phyloP scores from a whole-genome alignment of 179 eudicot species.

The Pouteria campechiana region DNA sequence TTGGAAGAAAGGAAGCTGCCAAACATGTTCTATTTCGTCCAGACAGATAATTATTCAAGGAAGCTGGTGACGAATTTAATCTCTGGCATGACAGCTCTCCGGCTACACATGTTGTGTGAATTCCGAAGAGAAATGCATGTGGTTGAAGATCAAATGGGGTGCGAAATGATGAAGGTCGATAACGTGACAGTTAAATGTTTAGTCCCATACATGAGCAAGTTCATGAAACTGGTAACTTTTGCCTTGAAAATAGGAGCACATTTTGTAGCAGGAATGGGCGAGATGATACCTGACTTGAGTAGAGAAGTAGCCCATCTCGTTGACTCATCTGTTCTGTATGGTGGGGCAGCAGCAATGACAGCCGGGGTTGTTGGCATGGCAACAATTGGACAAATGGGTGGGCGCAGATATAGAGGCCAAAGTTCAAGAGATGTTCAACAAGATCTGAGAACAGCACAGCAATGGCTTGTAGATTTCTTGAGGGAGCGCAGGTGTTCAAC shows the following conservation, averaged over 20 bases:
- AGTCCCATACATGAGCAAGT: slow-evolving; percentile 83
- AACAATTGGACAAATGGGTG: slow-evolving; percentile 22
- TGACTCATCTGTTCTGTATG: slow-evolving; percentile 46
- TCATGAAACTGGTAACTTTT: slow-evolving; percentile 80
- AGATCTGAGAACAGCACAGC: slow-evolving; percentile 81
- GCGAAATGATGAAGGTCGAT: slow-evolving; percentile 81
- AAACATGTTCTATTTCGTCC: slow-evolving; percentile 82
- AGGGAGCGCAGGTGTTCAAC: slow-evolving; percentile 64
- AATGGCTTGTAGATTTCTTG: slow-evolving; percentile 84
- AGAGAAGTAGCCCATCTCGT: slow-evolving; percentile 63
- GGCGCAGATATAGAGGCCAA: slow-evolving; percentile 26
- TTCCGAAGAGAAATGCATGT: slow-evolving; percentile 83
- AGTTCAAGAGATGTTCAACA: slow-evolving; percentile 49
- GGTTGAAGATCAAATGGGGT: slow-evolving; percentile 83
- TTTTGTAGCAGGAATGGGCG: slow-evolving; percentile 82
- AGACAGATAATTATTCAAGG: slow-evolving; percentile 77
- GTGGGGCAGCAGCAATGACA: slow-evolving; percentile 65
- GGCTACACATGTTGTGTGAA: slow-evolving; percentile 90
- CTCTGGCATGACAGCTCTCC: slow-evolving; percentile 77
- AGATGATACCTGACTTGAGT: slow-evolving; percentile 84
- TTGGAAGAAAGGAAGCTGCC: slow-evolving; percentile 90
- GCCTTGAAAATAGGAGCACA: slow-evolving; percentile 93
- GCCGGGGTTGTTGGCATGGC: slow-evolving; percentile 70
- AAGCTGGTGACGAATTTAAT: slow-evolving; percentile 63
- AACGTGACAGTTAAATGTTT: slow-evolving; percentile 57